Percentiles rank a stretch among this genome's conserved stretches.
Evolutionary conservation across 257 asterid species (phyloP).

Genomic region (Linaria vulgaris): DNA sequence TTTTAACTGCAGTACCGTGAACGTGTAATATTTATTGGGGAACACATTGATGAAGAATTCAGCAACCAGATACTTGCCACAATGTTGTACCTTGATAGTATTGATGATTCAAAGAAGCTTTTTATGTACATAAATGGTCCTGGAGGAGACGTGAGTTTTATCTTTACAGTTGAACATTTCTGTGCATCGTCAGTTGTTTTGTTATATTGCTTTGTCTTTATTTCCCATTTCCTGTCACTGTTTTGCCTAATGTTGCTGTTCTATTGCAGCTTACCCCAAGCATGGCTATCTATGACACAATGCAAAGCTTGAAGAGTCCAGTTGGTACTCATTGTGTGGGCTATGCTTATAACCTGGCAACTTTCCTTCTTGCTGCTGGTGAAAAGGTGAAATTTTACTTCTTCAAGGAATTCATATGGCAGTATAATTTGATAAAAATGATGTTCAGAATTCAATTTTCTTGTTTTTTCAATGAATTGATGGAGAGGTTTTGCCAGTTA

Average conservation of each 20-base stretch:
- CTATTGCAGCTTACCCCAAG: slow-evolving; percentile 83
- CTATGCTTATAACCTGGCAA: slow-evolving; percentile 70
- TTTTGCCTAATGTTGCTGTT: neutral
- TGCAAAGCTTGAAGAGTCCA: slow-evolving; percentile 85
- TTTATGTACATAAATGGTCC: slow-evolving; percentile 76
- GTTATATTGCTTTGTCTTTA: slow-evolving; percentile 8
- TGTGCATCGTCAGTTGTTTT: neutral
- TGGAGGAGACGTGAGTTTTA: slow-evolving; percentile 93
- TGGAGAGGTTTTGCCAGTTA: no score
- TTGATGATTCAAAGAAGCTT: slow-evolving; percentile 68
- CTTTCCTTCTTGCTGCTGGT: slow-evolving; percentile 94
- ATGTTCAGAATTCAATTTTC: no score
- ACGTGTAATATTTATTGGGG: slow-evolving; percentile 78
- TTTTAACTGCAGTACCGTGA: slow-evolving; percentile 77
- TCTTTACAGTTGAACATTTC: slow-evolving; percentile 10
- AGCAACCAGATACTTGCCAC: slow-evolving; percentile 93
- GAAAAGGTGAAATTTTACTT: slow-evolving; percentile 60
- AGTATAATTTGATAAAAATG: no score
- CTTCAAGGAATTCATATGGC: neutral
- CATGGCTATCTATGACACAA: slow-evolving; percentile 91
- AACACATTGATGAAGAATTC: slow-evolving; percentile 77
- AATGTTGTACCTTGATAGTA: slow-evolving; percentile 87
- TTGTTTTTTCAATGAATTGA: no score
- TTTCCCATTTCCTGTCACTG: neutral
- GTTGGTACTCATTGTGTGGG: slow-evolving; percentile 87